phyloP scores from a whole-genome alignment of 2,329 filamentous ascomycete genomes.

The Pestalotiopsis sp. region DNA sequence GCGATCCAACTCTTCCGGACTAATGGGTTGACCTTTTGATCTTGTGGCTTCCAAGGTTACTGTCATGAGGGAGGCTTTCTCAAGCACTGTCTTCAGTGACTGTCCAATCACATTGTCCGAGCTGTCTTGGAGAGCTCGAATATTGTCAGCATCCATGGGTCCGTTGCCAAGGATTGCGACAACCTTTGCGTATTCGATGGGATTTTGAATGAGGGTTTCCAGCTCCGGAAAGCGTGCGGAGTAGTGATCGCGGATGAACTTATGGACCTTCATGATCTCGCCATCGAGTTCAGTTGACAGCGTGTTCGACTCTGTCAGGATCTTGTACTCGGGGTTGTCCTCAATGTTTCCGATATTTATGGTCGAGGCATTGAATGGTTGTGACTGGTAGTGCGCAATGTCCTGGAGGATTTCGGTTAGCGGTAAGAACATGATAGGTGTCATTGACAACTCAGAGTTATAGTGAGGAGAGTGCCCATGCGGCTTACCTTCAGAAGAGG shows the following conservation, averaged over 20 bases:
- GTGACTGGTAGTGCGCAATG: constrained; percentile 76
- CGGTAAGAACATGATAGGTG: constrained; percentile 70
- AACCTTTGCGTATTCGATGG: constrained; percentile 92
- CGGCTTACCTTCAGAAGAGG: constrained; percentile 81
- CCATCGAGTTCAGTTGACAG: constrained; percentile 91
- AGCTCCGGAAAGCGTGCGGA: constrained; percentile 91
- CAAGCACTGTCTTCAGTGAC: constrained; percentile 78
- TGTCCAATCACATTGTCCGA: constrained; percentile 77
- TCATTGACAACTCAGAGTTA: constrained; percentile 64
- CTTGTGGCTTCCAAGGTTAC: constrained; percentile 94
- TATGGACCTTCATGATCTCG: constrained; percentile 91
- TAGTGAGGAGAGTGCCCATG: constrained; percentile 26
- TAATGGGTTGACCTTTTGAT: constrained; percentile 79
- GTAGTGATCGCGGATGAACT: constrained; percentile 95
- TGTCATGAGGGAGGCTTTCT: constrained; percentile 91
- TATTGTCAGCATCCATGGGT: constrained; percentile 78
- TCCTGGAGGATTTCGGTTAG: constrained; percentile 64
- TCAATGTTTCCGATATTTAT: constrained; percentile 80
- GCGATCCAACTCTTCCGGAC: constrained; percentile 71
- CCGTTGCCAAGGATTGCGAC: constrained; percentile 93
- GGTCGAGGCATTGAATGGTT: constrained; percentile 65
- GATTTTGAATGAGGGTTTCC: constrained; percentile 85
- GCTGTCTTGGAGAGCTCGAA: constrained; percentile 77
- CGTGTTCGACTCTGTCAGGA: constrained; percentile 85
- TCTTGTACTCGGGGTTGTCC: constrained; percentile 88